Evolutionary conservation across 2,329 filamentous ascomycete genomes (phyloP).

Genomic region (Teratosphaeriaceae sp.): DNA sequence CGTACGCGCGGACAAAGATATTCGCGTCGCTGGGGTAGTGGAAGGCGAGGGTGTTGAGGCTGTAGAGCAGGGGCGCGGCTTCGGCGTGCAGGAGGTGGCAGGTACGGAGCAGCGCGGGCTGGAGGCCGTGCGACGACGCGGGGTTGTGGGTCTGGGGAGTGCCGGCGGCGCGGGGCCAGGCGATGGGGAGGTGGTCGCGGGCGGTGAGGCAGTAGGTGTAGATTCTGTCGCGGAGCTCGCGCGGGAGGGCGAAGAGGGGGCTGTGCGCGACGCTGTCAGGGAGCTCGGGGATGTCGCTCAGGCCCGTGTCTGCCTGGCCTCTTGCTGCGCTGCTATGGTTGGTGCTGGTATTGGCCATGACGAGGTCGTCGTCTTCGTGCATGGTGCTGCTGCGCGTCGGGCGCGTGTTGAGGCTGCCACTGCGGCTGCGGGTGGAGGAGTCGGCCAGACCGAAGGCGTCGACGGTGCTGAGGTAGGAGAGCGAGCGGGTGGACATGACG

Average conservation of each 20-base stretch:
- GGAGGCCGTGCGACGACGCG: too few species aligned
- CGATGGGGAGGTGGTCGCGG: constrained; percentile 19
- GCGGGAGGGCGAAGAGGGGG: constrained; percentile 29
- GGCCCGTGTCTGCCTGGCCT: not conserved
- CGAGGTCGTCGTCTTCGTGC: constrained; percentile 17
- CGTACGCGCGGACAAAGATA: constrained; percentile 30
- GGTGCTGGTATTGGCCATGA: constrained; percentile 13
- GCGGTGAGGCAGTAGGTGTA: constrained; percentile 27
- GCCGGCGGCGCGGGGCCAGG: constrained; percentile 24
- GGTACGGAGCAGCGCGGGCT: constrained; percentile 26
- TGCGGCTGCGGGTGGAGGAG: constrained; percentile 12
- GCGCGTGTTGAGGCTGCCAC: constrained; percentile 11
- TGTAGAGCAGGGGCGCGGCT: constrained; percentile 29
- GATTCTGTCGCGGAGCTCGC: constrained; percentile 31
- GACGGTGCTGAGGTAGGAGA: constrained; percentile 27
- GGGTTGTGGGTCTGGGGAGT: too few species aligned
- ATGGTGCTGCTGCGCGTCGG: constrained; percentile 18
- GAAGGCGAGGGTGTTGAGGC: constrained; percentile 28
- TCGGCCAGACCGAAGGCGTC: constrained; percentile 11
- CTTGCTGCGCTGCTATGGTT: not conserved
- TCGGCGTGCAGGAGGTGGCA: constrained; percentile 28
- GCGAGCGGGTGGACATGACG: constrained; percentile 29
- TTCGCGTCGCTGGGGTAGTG: constrained; percentile 33
- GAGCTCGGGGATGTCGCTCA: constrained; percentile 15
- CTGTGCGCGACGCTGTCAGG: constrained; percentile 25